Base-by-base conservation (phyloP, 75 land plant species). In the Adiantum capillusveneris region DNA sequence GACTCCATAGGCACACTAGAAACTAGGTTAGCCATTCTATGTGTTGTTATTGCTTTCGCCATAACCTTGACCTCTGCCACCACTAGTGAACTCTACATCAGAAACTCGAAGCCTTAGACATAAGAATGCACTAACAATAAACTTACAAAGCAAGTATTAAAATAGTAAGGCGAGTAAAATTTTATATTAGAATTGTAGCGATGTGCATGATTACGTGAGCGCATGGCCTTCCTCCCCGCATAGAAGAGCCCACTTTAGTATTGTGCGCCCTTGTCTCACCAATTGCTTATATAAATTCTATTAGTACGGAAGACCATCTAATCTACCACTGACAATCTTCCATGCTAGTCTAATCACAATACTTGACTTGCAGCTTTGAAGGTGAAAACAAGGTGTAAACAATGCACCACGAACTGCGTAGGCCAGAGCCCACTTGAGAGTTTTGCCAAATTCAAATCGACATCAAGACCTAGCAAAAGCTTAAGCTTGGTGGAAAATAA, bases 101-200 rank as follows among this genome's bases (percentile, higher is more conserved):
- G 13, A 12, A 24, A 53, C 13, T 46, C 14, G 9, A 46, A 46
- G 17, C 5, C 49, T 20, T 3, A 17, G 49, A 46, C 21, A 6
- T 20, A n/a, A 6, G n/a, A 46, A 46, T 6, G 49, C 5, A 20
- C 2, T 2, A n/a, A 46, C 49, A n/a, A n/a, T 5, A 3, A 46
- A 14, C 49, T 20, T n/a, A 20, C 2, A 46, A 46, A 46, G 49
- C n/a, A 46, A 6, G 49, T 46, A 6, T 3, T 20, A 46, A 7
- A 6, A 20, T 2, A n/a, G 12, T 6, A 46, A 20, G 21, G 14
- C 2, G 49, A 17, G n/a, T 14, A 46, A 46, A 2, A 44, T 19
- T 17, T 25, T 34, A 61, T 25, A 61, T 18, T 19, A 41, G 69
- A 59, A 49, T 58, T 39, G 27, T 59, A 49, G 0, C 76, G 76